Evolutionary conservation across 768 basidiomycete species (phyloP).

Genomic region (Phallus indusiatus): DNA sequence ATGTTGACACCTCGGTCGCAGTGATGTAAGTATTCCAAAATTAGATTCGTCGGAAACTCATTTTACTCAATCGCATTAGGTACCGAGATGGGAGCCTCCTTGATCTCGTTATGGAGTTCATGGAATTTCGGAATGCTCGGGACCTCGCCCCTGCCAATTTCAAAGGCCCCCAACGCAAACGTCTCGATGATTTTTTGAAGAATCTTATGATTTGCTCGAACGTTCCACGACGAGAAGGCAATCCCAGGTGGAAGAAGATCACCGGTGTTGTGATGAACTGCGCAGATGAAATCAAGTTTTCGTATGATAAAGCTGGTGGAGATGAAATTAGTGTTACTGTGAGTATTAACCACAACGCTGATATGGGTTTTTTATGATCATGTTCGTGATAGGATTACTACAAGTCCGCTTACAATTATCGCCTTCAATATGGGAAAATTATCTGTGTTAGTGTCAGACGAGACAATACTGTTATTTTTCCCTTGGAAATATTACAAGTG

Average conservation of each 20-base stretch:
- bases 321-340: neutral
- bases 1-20: slow-evolving; percentile 20
- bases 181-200: slow-evolving; percentile 2
- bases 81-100: slow-evolving; percentile 7
- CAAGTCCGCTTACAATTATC: slow-evolving; percentile 23
- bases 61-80: neutral
- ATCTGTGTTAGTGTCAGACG: slow-evolving; percentile 28
- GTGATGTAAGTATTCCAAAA: slow-evolving; percentile 16
- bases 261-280: neutral
- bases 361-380: neutral
- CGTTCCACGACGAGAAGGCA: neutral
- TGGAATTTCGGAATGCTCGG: neutral
- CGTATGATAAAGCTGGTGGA: neutral
- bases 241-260: neutral
- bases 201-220: neutral
- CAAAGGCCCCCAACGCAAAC: slow-evolving; percentile 7
- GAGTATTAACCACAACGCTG: neutral
- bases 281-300: neutral
- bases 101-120: slow-evolving; percentile 1
- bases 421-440: slow-evolving; percentile 23
- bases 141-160: slow-evolving; percentile 8
- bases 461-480: slow-evolving; percentile 30
- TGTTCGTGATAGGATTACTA: slow-evolving; percentile 33
- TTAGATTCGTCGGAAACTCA: too few species aligned
- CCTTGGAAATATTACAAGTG: slow-evolving; percentile 34